Conservation (phyloP, 1,284 basidiomycete species). For the Ceratobasidium sp. region DNA sequence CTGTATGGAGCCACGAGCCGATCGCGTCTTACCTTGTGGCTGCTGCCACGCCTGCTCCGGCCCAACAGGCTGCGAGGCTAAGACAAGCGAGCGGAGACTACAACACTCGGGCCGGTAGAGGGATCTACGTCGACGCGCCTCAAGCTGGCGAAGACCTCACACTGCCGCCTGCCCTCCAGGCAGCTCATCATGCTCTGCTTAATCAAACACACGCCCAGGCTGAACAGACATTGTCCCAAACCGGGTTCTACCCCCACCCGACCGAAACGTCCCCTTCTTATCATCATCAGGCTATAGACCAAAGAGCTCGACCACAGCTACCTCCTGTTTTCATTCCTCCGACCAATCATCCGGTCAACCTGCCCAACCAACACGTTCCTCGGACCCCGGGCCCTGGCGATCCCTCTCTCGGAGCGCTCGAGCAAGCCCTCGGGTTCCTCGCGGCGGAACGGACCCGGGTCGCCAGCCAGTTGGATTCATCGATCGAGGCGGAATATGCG, state of each 20-base stretch:
- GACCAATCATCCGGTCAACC: conserved; percentile 51
- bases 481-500: conserved; percentile 38
- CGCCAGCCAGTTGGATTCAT: conserved; percentile 62
- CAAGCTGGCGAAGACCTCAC: neutral
- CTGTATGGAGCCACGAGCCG: conserved; percentile 75
- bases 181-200: conserved; percentile 36
- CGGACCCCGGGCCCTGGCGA: conserved; percentile 58
- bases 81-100: conserved; percentile 57
- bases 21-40: conserved; percentile 70
- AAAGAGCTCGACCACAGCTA: conserved; percentile 56
- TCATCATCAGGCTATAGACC: conserved; percentile 50
- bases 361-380: conserved; percentile 33
- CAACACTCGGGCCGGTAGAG: conserved; percentile 9
- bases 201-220: conserved; percentile 36
- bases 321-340: conserved; percentile 59
- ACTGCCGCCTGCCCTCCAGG: conserved; percentile 9
- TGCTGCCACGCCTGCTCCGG: conserved; percentile 49
- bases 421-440: conserved; percentile 74
- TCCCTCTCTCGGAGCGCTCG: conserved; percentile 71
- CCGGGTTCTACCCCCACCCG: neutral
- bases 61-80: conserved; percentile 53
- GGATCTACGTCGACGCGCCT: conserved; percentile 34
- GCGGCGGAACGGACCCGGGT: conserved; percentile 73
- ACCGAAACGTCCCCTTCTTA: neutral
- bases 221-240: conserved; percentile 21